Evolutionary conservation across 768 basidiomycete genomes (phyloP), one percentile per base, ranked within the genome.

Genomic region (Trametopsis cervina): DNA sequence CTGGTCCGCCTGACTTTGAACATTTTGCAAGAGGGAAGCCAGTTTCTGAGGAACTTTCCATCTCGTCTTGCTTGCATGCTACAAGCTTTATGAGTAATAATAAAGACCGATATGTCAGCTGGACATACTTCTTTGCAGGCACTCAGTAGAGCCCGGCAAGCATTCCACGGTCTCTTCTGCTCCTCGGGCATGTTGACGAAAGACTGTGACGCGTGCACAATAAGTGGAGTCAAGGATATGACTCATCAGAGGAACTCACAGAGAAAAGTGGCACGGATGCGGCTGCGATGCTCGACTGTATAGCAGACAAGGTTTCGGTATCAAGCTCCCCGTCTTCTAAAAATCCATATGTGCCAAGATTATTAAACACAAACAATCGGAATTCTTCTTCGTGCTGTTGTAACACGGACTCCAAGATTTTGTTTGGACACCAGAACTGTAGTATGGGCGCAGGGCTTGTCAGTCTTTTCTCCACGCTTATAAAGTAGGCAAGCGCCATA

Each of bases 401-500:
- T 21, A 83, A 61, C 20, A 69, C 69, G 46, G 72, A 62, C 56
- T 75, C 81, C 33, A 72, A 65, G 20, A 65, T 62, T 35, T 75
- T 56, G 37, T 64, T 60, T 10, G 57, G 53, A 57, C 71, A 69
- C 52, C 80, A 84, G 54, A 80, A 80, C 23, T 68, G 75, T 27
- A 83, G 60, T 13, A 85, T 63, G 42, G 69, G 67, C 23, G 67
- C 56, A 13, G 80, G 66, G 5, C 72, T 65, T 1, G 71, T 69
- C 22, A 70, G 59, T 27, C 58, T 65, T 53, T 67, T 69, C 35
- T 72, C 68, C 35, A 76, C 57, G 38, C 67, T 69, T 18, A 79
- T 44, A 40, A 65, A 68, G 33, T 65, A 61, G 36, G 74, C 71
- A 27, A 82, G 56, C 36, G 75, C 70, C 50, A 82, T 64, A 47